Percentiles rank a stretch among this genome's conserved stretches.
Conservation (phyloP, 257 asterid genomes). For the Ocimum tenuiflorum region DNA sequence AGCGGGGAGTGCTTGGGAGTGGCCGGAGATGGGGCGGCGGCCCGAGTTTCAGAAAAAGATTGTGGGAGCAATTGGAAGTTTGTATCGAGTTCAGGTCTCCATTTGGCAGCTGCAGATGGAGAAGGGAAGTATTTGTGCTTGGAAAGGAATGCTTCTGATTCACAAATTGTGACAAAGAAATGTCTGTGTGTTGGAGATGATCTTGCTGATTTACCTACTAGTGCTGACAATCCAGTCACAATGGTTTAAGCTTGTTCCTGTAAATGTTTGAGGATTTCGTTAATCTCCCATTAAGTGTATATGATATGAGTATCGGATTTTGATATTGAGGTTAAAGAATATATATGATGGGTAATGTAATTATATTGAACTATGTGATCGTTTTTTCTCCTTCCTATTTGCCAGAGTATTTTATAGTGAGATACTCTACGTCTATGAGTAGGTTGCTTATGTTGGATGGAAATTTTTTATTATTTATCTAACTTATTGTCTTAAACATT, state of each 20-base stretch:
- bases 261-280: too few relatives aligned
- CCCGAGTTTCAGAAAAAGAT: constrained; percentile 25
- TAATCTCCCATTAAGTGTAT: too few relatives aligned
- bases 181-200: constrained; percentile 42
- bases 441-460: too few relatives aligned
- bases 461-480: too few relatives aligned
- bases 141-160: constrained; percentile 29
- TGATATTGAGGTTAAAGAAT: too few relatives aligned
- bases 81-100: constrained; percentile 42
- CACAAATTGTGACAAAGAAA: constrained; percentile 36
- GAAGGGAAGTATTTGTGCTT: constrained; percentile 45
- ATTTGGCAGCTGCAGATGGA: constrained; percentile 34
- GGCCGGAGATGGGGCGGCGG: constrained; percentile 29
- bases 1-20: constrained; percentile 38
- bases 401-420: too few relatives aligned
- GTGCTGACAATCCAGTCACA: constrained; percentile 55
- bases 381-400: too few relatives aligned
- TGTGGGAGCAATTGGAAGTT: constrained; percentile 44
- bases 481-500: too few relatives aligned
- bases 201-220: constrained; percentile 27
- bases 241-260: constrained; percentile 62
- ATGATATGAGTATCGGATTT: too few relatives aligned
- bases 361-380: too few relatives aligned
- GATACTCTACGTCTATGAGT: too few relatives aligned
- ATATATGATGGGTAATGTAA: too few relatives aligned